A percentile compares a stretch with the other conserved stretches of the same genome.
Evolutionary conservation across 371 early-diverging fungal species (phyloP).

Genomic region (Lichtheimia ornata): DNA sequence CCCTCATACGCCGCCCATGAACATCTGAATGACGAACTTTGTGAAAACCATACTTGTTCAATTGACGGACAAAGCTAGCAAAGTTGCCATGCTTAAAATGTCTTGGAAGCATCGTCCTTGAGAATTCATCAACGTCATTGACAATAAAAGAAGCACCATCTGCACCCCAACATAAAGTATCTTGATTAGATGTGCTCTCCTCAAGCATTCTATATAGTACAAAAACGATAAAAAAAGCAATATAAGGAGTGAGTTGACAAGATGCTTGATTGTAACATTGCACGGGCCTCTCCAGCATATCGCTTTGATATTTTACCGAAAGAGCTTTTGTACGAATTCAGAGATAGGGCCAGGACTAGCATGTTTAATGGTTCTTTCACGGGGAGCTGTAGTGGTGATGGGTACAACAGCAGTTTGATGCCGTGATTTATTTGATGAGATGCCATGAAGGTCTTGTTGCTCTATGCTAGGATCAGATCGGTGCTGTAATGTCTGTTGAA

Average conservation of each 20-base stretch:
- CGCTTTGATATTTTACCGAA: slow-evolving; percentile 7
- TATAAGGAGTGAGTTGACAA: too few species aligned
- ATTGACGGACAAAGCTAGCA: slow-evolving; percentile 94
- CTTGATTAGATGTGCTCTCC: slow-evolving; percentile 61
- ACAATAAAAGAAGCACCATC: slow-evolving; percentile 86
- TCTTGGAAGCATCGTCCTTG: slow-evolving; percentile 71
- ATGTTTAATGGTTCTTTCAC: too few species aligned
- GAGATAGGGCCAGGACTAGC: slow-evolving; percentile 14
- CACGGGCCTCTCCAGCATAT: too few species aligned
- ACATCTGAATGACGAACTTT: slow-evolving; percentile 60
- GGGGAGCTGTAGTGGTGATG: too few species aligned
- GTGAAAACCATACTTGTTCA: slow-evolving; percentile 97
- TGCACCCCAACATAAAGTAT: slow-evolving; percentile 74
- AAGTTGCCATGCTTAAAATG: slow-evolving; percentile 95
- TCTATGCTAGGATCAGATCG: too few species aligned
- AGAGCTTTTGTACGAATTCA: slow-evolving; percentile 21
- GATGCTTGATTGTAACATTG: too few species aligned
- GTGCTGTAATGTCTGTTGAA: too few species aligned
- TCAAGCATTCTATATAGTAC: slow-evolving; percentile 57
- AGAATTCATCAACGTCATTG: slow-evolving; percentile 74
- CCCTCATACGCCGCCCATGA: slow-evolving; percentile 48
- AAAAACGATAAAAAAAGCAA: too few species aligned
- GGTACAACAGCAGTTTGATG: too few species aligned
- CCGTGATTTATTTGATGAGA: too few species aligned
- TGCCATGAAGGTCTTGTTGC: too few species aligned